Base-by-base conservation (phyloP, 495 filamentous ascomycete genomes). In the Podospora bellae-mahoneyi region DNA sequence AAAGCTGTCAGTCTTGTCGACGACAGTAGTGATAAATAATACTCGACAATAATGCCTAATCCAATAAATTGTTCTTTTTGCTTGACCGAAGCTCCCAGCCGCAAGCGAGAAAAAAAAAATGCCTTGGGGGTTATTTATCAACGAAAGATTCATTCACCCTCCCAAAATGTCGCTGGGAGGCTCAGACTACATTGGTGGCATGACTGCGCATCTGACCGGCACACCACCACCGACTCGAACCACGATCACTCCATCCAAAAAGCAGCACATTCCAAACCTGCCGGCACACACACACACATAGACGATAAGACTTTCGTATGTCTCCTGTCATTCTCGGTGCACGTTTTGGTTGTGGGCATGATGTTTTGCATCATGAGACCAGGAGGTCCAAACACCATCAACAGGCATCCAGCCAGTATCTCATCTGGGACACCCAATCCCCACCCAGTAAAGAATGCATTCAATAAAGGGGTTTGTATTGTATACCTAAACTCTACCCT, bases 311-410 rank as follows among this genome's bases (percentile, higher is more conserved):
- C 23, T 19, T 20, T 58, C n/a, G n/a, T 26, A 58, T 19, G 55
- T 19, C 55, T 20, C 55, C n/a, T 19, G 23, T 58, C 55, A 58
- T 58, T 15, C 23, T 19, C n/a, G 1, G 16, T 2, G 23, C 23
- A 26, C 55, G n/a, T 13, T 58, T 20, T 20, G 2, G 13, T 58
- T 58, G 1, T 23, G 23, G 23, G 55, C 55, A 10, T 58, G 23
- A 7, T 58, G n/a, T 26, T 26, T 58, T 58, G 23, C 55, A 58
- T 58, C 55, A 58, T 26, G 55, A 58, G 55, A 58, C 15, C 39
- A 13, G 5, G 9, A 48, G 39, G 39, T 13, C 39, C 39, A 48
- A 48, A 5, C 39, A 48, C 39, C 9, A 13, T 16, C 39, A 3
- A 48, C 39, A 48, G 39, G 39, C 39, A 48, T 48, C 7, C 39